Evolutionary conservation across 75 land plant species (phyloP).

Genomic region (Isoetes taiwanensis): DNA sequence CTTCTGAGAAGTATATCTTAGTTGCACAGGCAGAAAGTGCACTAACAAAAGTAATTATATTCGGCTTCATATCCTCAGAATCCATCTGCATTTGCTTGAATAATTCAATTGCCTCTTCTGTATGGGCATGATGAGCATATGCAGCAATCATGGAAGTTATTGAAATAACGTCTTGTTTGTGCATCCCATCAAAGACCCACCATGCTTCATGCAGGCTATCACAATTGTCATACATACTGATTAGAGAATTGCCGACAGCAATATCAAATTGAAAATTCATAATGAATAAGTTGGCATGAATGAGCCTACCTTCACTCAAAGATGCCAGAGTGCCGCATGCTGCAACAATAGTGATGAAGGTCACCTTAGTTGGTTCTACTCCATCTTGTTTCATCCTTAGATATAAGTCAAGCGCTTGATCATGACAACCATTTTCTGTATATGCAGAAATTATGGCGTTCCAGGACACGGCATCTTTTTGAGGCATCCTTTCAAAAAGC

Average conservation of each 20-base stretch:
- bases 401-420: conserved; percentile 9
- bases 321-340: conserved; percentile 23
- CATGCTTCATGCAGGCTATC: conserved; percentile 33
- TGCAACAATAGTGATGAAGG: conserved; percentile 11
- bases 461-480: conserved; percentile 8
- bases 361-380: too few relatives aligned
- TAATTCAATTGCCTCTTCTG: conserved; percentile 23
- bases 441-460: conserved; percentile 12
- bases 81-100: conserved; percentile 30
- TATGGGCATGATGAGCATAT: conserved; percentile 16
- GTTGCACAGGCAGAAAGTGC: too few relatives aligned
- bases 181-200: conserved; percentile 19
- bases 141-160: conserved; percentile 45
- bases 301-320: conserved; percentile 13
- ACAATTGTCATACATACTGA: conserved; percentile 30
- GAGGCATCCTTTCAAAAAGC: conserved; percentile 1
- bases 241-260: too few relatives aligned
- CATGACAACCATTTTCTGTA: conserved; percentile 8
- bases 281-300: too few relatives aligned
- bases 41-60: too few relatives aligned
- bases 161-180: conserved; percentile 18
- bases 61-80: too few relatives aligned
- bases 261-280: too few relatives aligned
- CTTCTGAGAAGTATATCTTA: too few relatives aligned
- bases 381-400: conserved; percentile 25